A percentile compares a stretch with the other conserved stretches of the same genome.
phyloP scores from a whole-genome alignment of 257 asterid species.

The Capsicum rhomboideum region DNA sequence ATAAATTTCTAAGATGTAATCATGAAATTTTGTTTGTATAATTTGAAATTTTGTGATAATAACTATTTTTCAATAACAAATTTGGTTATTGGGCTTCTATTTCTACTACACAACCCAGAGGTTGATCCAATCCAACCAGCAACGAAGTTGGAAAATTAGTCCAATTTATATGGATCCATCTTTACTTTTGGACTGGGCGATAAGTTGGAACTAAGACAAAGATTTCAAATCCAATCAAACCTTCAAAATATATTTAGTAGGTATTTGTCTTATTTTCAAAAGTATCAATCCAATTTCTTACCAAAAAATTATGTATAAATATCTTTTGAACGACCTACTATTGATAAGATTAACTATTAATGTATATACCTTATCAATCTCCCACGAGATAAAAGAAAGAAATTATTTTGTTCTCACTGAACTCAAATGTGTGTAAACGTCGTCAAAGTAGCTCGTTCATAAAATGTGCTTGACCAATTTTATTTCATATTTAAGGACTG shows the following conservation, averaged over 20 bases:
- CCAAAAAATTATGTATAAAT: too few species aligned
- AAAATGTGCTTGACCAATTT: neutral
- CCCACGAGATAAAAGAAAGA: neutral
- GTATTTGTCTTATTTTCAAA: neutral
- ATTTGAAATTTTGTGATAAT: neutral
- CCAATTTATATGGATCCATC: neutral
- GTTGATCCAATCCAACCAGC: neutral
- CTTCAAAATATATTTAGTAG: neutral
- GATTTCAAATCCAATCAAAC: neutral
- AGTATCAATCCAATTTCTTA: too few species aligned
- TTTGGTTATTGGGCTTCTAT: neutral
- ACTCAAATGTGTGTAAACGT: neutral
- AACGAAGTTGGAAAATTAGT: neutral
- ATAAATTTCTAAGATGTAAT: neutral
- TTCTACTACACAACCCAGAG: neutral
- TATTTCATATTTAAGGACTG: neutral
- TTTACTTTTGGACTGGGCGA: neutral
- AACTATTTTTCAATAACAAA: neutral
- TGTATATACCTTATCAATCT: neutral
- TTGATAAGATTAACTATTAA: neutral
- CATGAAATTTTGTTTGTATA: neutral
- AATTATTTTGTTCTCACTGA: neutral
- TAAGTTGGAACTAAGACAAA: neutral
- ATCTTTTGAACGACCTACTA: too few species aligned
- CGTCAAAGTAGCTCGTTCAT: too few species aligned